Percentiles rank a stretch among this genome's conserved stretches.
These are phyloP conservation scores for Paraphoma chrysanthemicola DNA, from an alignment of 2,329 filamentous ascomycete species.

Conservation along the genomic window DNA sequence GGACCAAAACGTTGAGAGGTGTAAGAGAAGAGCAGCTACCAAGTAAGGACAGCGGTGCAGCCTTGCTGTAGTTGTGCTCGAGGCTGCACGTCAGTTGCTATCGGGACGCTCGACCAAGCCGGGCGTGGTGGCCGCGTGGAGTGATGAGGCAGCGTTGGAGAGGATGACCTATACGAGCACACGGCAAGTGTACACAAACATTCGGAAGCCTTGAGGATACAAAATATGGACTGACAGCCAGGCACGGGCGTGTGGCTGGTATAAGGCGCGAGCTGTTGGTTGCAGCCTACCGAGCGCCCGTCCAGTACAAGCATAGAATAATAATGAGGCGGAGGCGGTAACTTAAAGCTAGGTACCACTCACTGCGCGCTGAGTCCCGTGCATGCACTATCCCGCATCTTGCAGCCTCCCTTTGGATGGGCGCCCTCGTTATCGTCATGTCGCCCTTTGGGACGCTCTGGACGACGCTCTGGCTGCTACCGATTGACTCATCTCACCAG, in stretches of 20 bases:
- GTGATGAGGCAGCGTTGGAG: neutral
- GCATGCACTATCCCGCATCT: constrained; percentile 17
- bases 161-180: no score
- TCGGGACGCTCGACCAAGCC: neutral
- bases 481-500: constrained; percentile 19
- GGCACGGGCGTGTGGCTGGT: constrained; percentile 32
- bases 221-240: constrained; percentile 1
- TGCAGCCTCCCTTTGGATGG: constrained; percentile 3
- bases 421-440: constrained; percentile 10
- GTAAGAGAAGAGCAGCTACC: neutral
- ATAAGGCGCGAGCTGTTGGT: constrained; percentile 19
- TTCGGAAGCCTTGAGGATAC: neutral
- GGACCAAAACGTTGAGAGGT: neutral
- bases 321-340: constrained; percentile 38
- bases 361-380: constrained; percentile 18
- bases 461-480: neutral
- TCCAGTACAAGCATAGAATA: constrained; percentile 10
- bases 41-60: neutral
- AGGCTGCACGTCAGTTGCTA: neutral
- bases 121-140: neutral
- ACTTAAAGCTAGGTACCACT: constrained; percentile 19
- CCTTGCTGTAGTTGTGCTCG: neutral
- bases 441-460: constrained; percentile 15
- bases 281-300: constrained; percentile 29
- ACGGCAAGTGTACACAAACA: no score